A percentile compares a stretch with the other conserved stretches of the same genome.
These are phyloP conservation scores for Colletotrichum ledebouriae DNA, from an alignment of 2,329 filamentous ascomycete genomes.

Conservation along the genomic window DNA sequence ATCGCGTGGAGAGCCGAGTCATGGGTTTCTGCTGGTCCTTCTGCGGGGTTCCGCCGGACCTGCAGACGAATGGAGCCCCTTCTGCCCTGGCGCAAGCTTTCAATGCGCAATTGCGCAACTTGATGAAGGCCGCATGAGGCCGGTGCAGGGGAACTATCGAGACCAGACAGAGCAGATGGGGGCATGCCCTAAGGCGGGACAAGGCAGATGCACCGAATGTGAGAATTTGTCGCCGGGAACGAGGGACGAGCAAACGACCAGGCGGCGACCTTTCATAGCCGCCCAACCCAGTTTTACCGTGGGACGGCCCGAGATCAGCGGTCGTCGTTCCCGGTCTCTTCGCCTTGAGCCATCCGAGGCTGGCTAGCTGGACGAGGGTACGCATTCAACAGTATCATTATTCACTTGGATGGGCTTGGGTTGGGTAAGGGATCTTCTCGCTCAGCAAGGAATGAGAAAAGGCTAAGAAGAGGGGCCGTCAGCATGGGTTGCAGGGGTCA, in stretches of 20 bases:
- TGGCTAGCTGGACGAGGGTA: background rate
- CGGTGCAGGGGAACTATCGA: conserved; percentile 8
- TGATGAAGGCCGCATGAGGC: conserved; percentile 33
- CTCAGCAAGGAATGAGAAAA: conserved; percentile 26
- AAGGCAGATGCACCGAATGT: background rate
- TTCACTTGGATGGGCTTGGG: conserved; percentile 3
- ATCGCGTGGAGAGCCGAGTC: conserved; percentile 26
- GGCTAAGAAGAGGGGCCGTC: conserved; percentile 41
- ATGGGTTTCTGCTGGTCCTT: conserved; percentile 19
- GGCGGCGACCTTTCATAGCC: background rate
- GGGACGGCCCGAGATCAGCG: conserved; percentile 17
- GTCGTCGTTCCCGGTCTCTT: background rate
- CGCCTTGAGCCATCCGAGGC: background rate
- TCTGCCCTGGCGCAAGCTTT: conserved; percentile 24
- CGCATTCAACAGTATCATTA: background rate
- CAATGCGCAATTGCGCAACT: conserved; percentile 34
- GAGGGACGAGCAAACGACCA: conserved; percentile 5
- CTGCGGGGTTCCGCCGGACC: conserved; percentile 40
- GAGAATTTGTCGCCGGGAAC: background rate
- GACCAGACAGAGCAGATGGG: background rate
- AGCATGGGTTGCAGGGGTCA: conserved; percentile 29
- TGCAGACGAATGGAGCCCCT: conserved; percentile 36
- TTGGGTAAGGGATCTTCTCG: conserved; percentile 12
- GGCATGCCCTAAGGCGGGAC: conserved; percentile 34
- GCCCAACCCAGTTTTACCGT: conserved; percentile 14